Conservation (phyloP, 768 basidiomycete genomes). For the Lactifluus pinguis region DNA sequence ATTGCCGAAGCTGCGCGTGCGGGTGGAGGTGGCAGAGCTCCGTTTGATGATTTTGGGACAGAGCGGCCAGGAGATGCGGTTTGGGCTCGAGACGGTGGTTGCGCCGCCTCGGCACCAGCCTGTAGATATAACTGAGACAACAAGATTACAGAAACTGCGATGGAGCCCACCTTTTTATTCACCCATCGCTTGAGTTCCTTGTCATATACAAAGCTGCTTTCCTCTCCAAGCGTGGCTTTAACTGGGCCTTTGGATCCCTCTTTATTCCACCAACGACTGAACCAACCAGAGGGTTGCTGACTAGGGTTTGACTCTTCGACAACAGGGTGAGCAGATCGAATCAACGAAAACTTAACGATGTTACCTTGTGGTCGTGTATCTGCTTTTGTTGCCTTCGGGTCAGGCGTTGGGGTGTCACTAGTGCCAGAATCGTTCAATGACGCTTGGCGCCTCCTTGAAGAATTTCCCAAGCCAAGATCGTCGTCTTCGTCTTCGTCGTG, state of each 20-base stretch:
- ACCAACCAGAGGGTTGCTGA: slow-evolving; percentile 52
- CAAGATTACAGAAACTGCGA: background rate
- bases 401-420: slow-evolving; percentile 21
- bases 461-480: slow-evolving; percentile 88
- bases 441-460: slow-evolving; percentile 32
- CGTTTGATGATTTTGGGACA: slow-evolving; percentile 29
- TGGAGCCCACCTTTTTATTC: slow-evolving; percentile 67
- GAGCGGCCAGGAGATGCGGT: slow-evolving; percentile 71
- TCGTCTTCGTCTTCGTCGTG: slow-evolving; percentile 62
- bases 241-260: slow-evolving; percentile 60
- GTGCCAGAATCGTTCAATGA: slow-evolving; percentile 25
- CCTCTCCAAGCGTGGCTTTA: slow-evolving; percentile 88
- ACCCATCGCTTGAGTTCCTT: slow-evolving; percentile 95
- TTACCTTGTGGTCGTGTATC: slow-evolving; percentile 28
- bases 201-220: slow-evolving; percentile 87
- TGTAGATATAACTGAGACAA: slow-evolving; percentile 23
- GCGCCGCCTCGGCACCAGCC: slow-evolving; percentile 47
- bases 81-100: slow-evolving; percentile 74
- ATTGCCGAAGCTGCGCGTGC: slow-evolving; percentile 55
- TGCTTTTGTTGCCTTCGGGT: slow-evolving; percentile 7
- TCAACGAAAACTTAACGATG: background rate
- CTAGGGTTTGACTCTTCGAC: slow-evolving; percentile 15
- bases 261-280: slow-evolving; percentile 75
- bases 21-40: slow-evolving; percentile 34
- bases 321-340: background rate